Conservation (phyloP, 192 early-diverging fungal species). For the Coemansia sp. region DNA sequence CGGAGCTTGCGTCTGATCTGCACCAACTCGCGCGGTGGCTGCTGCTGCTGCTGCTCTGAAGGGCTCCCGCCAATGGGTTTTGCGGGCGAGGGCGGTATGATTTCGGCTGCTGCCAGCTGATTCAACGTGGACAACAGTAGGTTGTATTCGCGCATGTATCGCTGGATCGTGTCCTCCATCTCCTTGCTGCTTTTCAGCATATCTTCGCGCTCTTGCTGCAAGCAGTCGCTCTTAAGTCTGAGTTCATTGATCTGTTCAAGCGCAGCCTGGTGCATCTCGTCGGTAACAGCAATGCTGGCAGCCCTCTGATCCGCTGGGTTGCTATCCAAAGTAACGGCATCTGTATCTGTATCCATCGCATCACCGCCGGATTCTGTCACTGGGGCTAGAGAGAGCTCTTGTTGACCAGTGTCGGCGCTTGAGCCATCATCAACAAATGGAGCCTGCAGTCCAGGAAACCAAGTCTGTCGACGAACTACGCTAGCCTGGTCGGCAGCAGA, state of each 20-base stretch:
- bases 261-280: neutral
- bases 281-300: neutral
- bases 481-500: neutral
- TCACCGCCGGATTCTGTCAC: neutral
- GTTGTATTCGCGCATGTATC: conserved; percentile 39
- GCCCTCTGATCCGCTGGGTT: neutral
- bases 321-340: neutral
- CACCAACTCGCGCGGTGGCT: conserved; percentile 37
- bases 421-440: conserved; percentile 11
- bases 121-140: conserved; percentile 27
- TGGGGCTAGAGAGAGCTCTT: neutral
- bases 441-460: conserved; percentile 49
- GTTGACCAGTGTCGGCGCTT: neutral
- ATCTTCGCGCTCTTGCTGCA: conserved; percentile 24
- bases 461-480: conserved; percentile 50
- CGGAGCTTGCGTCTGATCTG: conserved; percentile 48
- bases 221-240: conserved; percentile 10
- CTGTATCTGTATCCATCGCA: conserved; percentile 31
- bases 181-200: conserved; percentile 18
- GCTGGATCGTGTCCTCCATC: conserved; percentile 33
- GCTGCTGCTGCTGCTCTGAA: neutral
- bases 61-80: neutral
- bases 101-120: conserved; percentile 39
- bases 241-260: conserved; percentile 9
- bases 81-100: conserved; percentile 40